Evolutionary conservation across 139 green algal genomes (phyloP).

Genomic region (Microglena sp.): DNA sequence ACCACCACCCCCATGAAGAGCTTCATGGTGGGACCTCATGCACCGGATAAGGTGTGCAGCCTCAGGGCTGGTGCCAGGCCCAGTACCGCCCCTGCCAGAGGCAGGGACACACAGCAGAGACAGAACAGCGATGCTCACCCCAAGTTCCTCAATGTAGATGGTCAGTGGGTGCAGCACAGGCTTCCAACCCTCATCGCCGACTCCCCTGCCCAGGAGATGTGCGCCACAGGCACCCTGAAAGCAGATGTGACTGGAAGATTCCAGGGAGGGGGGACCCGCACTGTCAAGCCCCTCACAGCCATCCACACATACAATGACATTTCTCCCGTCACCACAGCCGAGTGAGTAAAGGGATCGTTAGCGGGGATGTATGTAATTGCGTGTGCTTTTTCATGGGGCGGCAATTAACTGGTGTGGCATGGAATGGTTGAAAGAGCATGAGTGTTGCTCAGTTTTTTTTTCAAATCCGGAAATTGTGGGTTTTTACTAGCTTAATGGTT

Average conservation of each 20-base stretch:
- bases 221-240: slow-evolving; percentile 8
- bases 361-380: neutral
- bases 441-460: too few species aligned
- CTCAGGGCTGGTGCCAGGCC: too few species aligned
- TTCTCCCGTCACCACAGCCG: slow-evolving; percentile 8
- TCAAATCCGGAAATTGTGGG: too few species aligned
- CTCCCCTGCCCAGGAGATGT: slow-evolving; percentile 13
- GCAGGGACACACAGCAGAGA: neutral
- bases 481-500: too few species aligned
- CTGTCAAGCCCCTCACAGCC: slow-evolving; percentile 8
- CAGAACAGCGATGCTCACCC: slow-evolving; percentile 5
- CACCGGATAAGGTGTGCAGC: too few species aligned
- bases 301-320: slow-evolving; percentile 19
- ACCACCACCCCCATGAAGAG: too few species aligned
- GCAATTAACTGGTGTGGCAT: too few species aligned
- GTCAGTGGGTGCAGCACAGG: slow-evolving; percentile 17
- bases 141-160: slow-evolving; percentile 15
- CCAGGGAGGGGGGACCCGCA: neutral
- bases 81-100: neutral
- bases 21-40: too few species aligned
- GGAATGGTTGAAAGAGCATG: too few species aligned
- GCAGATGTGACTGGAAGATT: slow-evolving; percentile 9
- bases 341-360: neutral
- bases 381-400: neutral
- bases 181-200: slow-evolving; percentile 16